These are phyloP conservation scores for Saturnispora bothae DNA, from an alignment of 805 yeast genomes.

Conservation along the genomic window DNA sequence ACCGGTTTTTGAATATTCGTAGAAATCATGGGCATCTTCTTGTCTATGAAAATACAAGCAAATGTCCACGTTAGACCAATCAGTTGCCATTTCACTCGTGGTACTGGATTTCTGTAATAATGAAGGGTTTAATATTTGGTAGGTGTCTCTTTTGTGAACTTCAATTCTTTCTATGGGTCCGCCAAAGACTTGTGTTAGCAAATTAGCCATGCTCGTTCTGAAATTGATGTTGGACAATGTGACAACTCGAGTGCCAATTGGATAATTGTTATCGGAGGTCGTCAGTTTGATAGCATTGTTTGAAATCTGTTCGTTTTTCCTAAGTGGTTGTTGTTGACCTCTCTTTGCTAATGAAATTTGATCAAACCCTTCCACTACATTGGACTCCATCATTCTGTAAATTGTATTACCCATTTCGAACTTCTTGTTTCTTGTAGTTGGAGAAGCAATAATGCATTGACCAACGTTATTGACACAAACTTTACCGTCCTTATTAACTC, in stretches of 20 bases:
- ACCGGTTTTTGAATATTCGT: constrained; percentile 40
- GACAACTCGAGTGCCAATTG: constrained; percentile 14
- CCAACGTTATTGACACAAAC: not conserved
- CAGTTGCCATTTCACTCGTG: constrained; percentile 8
- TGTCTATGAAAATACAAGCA: constrained; percentile 44
- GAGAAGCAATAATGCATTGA: not conserved
- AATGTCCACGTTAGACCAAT: constrained; percentile 23
- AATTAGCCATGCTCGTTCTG: constrained; percentile 36
- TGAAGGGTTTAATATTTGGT: constrained; percentile 7
- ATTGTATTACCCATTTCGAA: not conserved
- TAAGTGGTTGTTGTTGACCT: constrained; percentile 6
- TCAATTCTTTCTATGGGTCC: constrained; percentile 55
- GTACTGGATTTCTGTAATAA: constrained; percentile 8
- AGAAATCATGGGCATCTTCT: constrained; percentile 45
- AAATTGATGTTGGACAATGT: constrained; percentile 18
- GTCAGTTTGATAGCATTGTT: not conserved
- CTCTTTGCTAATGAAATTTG: constrained; percentile 5
- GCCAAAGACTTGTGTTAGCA: constrained; percentile 50
- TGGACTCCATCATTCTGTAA: not conserved
- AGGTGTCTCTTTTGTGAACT: constrained; percentile 17
- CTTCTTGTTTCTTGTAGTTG: not conserved
- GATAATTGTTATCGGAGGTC: too few relatives aligned
- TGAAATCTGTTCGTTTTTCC: constrained; percentile 12
- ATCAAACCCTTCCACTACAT: not conserved
- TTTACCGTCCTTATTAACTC: too few relatives aligned